A percentile compares a stretch with the other conserved stretches of the same genome.
Conservation (phyloP, 1,284 basidiomycete genomes). For the Sphaerobolus stellatus region DNA sequence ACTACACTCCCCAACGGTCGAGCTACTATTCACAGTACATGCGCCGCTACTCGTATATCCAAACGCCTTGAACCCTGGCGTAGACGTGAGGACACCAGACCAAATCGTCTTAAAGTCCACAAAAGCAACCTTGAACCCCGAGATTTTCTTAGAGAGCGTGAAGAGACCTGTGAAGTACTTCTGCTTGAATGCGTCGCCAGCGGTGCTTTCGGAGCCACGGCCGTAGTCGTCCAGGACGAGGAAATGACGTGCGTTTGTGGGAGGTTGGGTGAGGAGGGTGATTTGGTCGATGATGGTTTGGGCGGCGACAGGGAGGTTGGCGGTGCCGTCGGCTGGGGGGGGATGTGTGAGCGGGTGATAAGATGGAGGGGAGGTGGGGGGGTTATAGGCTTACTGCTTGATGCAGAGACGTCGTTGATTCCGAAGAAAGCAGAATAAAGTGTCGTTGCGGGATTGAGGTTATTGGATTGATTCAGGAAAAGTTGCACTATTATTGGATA, state of each 20-base stretch:
- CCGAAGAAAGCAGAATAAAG: constrained; percentile 40
- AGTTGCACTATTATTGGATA: too few relatives aligned
- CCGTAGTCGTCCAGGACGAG: constrained; percentile 33
- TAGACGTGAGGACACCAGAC: constrained; percentile 27
- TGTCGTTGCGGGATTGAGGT: constrained; percentile 33
- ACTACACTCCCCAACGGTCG: constrained; percentile 33
- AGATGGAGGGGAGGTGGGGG: too few relatives aligned
- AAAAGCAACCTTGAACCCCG: constrained; percentile 23
- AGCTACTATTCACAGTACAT: constrained; percentile 32
- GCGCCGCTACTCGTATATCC: constrained; percentile 35
- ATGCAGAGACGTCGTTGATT: constrained; percentile 35
- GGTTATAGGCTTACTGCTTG: not conserved
- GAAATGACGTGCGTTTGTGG: constrained; percentile 29
- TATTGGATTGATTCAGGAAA: constrained; percentile 32
- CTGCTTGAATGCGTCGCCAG: constrained; percentile 32
- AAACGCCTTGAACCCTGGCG: constrained; percentile 31
- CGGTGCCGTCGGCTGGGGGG: constrained; percentile 22
- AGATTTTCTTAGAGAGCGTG: constrained; percentile 17
- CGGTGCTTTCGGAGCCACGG: constrained; percentile 22
- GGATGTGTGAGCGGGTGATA: too few relatives aligned
- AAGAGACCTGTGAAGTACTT: constrained; percentile 24
- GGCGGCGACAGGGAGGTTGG: constrained; percentile 14
- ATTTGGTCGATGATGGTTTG: constrained; percentile 17
- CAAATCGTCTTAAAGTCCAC: constrained; percentile 32
- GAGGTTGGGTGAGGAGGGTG: constrained; percentile 16